Conservation (phyloP, 2,329 filamentous ascomycete species). For the Corniculantispora saksenae region DNA sequence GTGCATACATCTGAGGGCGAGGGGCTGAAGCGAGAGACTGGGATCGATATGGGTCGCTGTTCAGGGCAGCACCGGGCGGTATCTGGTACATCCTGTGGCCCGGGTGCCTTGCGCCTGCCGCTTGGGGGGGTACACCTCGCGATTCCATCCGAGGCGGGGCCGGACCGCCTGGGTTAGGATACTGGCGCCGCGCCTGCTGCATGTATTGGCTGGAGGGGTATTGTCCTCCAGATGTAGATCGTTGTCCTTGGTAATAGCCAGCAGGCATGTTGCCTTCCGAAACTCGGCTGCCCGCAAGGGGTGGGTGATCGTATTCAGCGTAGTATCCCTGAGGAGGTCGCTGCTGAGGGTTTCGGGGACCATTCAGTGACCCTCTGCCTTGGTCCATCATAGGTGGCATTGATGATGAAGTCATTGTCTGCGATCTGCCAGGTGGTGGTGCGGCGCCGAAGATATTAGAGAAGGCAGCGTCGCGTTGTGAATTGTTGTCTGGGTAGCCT, state of each 20-base stretch:
- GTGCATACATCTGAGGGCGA: conserved; percentile 72
- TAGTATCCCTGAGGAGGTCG: conserved; percentile 42
- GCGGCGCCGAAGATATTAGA: conserved; percentile 91
- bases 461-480: conserved; percentile 90
- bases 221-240: conserved; percentile 51
- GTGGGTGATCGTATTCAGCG: conserved; percentile 32
- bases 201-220: conserved; percentile 46
- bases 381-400: conserved; percentile 49
- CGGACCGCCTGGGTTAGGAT: conserved; percentile 42
- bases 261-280: conserved; percentile 47
- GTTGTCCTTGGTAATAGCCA: conserved; percentile 56
- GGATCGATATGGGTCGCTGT: conserved; percentile 85
- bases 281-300: conserved; percentile 32
- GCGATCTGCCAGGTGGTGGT: conserved; percentile 83
- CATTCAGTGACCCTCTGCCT: conserved; percentile 57
- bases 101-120: conserved; percentile 41
- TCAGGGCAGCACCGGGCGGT: conserved; percentile 69
- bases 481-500: conserved; percentile 55
- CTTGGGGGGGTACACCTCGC: conserved; percentile 49
- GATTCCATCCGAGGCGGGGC: conserved; percentile 69
- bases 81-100: conserved; percentile 64
- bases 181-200: conserved; percentile 50
- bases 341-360: conserved; percentile 61
- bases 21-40: conserved; percentile 82
- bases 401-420: conserved; percentile 88